Base-by-base conservation (phyloP, 78 protist genomes). In the Polysphondylium violaceum region DNA sequence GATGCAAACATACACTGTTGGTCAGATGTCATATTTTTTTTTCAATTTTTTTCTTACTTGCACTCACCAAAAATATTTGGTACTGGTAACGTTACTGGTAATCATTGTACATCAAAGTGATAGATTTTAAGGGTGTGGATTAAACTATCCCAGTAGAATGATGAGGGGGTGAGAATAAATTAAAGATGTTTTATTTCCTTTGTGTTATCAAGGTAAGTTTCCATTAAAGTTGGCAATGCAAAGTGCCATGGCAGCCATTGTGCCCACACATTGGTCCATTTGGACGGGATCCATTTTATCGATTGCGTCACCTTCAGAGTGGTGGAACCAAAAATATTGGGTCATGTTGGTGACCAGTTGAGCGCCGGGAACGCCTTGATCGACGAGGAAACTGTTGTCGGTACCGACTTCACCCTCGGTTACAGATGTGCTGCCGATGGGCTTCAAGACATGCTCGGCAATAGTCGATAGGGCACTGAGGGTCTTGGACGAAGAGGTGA, bases 251-350 rank as follows among this genome's bases (percentile, higher is more conserved):
- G 91, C 23, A 23, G 96, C 93, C 74, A 94, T 81, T 21, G 79
- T 43, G 5, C 92, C 96, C 9, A 76, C 86, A 60, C 87, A 86
- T 76, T 73, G 44, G 50, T 74, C 81, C 74, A 94, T 51, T 36
- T 94, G 78, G 6, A 31, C 5, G 0, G 69, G 40, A 60, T 85
- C 50, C 33, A 95, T 25, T 73, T 76, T 77, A 33, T 92, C 77
- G 36, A 89, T 29, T n/a, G 86, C 89, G 64, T 95, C 97, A 60
- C 90, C 97, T 41, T 63, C 86, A 25, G 94, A 25, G 87, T 95
- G 97, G 63, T 95, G 97, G 68, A 29, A 95, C 81, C 86, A 93
- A 23, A 94, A 93, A 71, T 95, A 95, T 53, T 69, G 47, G 19
- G 85, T 36, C 53, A 29, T 41, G 31, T 91, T 68, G 0, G 51